phyloP scores from a whole-genome alignment of 2,329 filamentous ascomycete species.

The Calycina marina region DNA sequence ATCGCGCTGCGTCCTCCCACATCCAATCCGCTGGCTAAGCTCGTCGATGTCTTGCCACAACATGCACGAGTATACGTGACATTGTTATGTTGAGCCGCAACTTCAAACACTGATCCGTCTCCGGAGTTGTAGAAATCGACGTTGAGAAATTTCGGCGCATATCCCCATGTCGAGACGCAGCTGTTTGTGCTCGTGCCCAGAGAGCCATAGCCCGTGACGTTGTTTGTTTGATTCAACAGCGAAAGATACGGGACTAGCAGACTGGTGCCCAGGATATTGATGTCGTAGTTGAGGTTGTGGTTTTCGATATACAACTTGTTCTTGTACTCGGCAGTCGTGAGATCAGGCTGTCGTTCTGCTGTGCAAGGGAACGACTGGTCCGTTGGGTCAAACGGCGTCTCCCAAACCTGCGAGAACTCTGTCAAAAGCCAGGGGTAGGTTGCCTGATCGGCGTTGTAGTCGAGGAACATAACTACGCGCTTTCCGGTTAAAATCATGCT shows the following conservation, averaged over 20 bases:
- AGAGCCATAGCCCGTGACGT: constrained; percentile 46
- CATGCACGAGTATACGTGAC: constrained; percentile 51
- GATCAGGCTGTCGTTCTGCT: constrained; percentile 58
- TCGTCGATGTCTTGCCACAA: constrained; percentile 32
- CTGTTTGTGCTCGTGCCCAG: constrained; percentile 49
- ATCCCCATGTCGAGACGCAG: constrained; percentile 47
- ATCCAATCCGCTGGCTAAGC: background rate
- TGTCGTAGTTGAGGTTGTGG: constrained; percentile 77
- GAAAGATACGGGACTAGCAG: constrained; percentile 60
- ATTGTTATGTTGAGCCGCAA: constrained; percentile 55
- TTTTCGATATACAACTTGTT: constrained; percentile 70
- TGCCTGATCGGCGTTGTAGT: constrained; percentile 66
- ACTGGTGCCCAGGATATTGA: constrained; percentile 47
- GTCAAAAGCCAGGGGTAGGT: constrained; percentile 73
- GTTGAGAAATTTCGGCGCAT: constrained; percentile 63
- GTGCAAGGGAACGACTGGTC: constrained; percentile 59
- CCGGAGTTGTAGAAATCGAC: constrained; percentile 68
- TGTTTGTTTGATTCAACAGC: constrained; percentile 59
- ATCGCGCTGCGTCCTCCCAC: background rate
- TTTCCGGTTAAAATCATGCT: constrained; percentile 59
- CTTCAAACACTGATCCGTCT: constrained; percentile 63
- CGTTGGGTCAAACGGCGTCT: constrained; percentile 58
- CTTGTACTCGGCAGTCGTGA: constrained; percentile 36
- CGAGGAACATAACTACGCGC: constrained; percentile 68
- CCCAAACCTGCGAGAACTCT: constrained; percentile 80